Conservation (phyloP, 106 monocot species). For the Dioscorea alata region DNA sequence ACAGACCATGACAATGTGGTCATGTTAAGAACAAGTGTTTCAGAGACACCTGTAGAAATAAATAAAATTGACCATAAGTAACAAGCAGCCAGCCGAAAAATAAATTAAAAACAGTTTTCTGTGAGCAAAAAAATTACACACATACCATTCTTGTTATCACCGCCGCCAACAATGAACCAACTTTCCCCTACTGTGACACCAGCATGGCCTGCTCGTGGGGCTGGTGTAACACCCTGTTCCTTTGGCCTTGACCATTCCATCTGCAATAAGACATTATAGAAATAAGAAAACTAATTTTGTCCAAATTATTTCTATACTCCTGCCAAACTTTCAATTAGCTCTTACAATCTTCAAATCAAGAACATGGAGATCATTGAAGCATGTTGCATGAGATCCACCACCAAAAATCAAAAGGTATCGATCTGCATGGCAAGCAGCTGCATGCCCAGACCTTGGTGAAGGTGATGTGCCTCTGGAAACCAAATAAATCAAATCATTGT, state of each 20-base stretch:
- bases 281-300: not conserved
- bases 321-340: not conserved
- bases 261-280: conserved; percentile 30
- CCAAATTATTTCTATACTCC: conserved; percentile 1
- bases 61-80: not conserved
- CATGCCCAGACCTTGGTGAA: conserved; percentile 97
- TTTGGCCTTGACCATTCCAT: conserved; percentile 99
- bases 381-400: conserved; percentile 93
- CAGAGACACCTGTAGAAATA: conserved; percentile 61
- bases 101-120: not conserved
- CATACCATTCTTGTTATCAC: conserved; percentile 85
- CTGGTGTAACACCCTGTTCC: conserved; percentile 71
- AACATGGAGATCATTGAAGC: conserved; percentile 98
- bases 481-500: too few relatives aligned
- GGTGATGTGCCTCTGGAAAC: conserved; percentile 72
- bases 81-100: not conserved
- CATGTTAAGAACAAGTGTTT: conserved; percentile 95
- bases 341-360: conserved; percentile 92
- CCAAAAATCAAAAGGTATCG: conserved; percentile 96
- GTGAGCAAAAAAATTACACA: not conserved
- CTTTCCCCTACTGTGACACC: conserved; percentile 88
- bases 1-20: conserved; percentile 89
- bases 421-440: conserved; percentile 91
- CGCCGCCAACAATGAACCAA: conserved; percentile 98
- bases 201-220: conserved; percentile 95